A percentile compares a stretch with the other conserved stretches of the same genome.
These are phyloP conservation scores for Acer negundo DNA, from an alignment of 345 rosid genomes.

Conservation along the genomic window DNA sequence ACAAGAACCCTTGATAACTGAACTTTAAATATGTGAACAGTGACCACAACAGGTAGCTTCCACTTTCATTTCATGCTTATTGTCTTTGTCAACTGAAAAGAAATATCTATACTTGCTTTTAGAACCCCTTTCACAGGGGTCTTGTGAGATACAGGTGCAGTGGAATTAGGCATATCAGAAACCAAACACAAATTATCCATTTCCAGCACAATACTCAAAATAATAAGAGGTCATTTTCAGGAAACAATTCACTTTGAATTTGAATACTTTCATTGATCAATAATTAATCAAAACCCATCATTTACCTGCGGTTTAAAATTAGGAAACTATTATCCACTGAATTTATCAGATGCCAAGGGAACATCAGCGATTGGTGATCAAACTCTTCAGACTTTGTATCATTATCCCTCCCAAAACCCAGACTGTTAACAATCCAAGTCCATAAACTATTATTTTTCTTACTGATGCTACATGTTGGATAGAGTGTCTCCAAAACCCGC, in stretches of 20 bases:
- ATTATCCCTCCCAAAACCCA: slow-evolving; percentile 52
- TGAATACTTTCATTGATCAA: background rate
- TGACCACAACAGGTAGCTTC: background rate
- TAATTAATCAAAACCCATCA: background rate
- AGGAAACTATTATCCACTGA: slow-evolving; percentile 46
- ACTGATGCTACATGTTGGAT: slow-evolving; percentile 50
- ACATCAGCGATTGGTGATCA: slow-evolving; percentile 46
- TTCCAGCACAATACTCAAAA: background rate
- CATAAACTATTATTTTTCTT: slow-evolving; percentile 51
- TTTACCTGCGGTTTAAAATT: slow-evolving; percentile 66
- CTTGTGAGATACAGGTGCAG: background rate
- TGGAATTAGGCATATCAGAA: background rate
- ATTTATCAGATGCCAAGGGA: slow-evolving; percentile 92
- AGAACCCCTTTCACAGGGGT: background rate
- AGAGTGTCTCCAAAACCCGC: slow-evolving; percentile 85
- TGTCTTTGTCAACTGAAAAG: background rate
- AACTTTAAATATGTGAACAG: background rate
- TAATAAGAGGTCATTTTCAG: background rate
- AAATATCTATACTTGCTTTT: background rate
- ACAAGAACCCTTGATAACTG: background rate
- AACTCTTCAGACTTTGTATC: slow-evolving; percentile 49
- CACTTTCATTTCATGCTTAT: background rate
- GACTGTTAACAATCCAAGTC: slow-evolving; percentile 67
- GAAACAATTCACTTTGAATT: background rate
- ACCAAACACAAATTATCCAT: background rate